Percentiles rank a stretch among this genome's conserved stretches.
These are phyloP conservation scores for Eutrema yunnanense DNA, from an alignment of 345 rosid species.

Conservation along the genomic window DNA sequence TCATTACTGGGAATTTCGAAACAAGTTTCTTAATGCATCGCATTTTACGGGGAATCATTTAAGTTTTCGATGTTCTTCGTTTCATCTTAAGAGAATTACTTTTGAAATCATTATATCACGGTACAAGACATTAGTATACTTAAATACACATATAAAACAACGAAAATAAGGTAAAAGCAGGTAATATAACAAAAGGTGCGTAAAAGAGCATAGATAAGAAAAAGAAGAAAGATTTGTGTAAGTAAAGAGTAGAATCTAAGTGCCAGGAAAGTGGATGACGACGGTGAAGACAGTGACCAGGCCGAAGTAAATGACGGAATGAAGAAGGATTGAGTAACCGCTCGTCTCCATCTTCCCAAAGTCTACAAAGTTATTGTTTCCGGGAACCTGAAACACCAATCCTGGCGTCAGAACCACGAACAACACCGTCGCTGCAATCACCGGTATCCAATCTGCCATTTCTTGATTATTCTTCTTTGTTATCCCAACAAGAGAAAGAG, in stretches of 20 bases:
- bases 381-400: slow-evolving; percentile 22
- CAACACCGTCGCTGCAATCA: slow-evolving; percentile 6
- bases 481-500: not conserved
- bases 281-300: slow-evolving; percentile 9
- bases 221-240: not conserved
- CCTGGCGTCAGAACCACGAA: slow-evolving; percentile 21
- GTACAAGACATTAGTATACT: not conserved
- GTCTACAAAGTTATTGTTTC: slow-evolving; percentile 11
- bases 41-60: too few species aligned
- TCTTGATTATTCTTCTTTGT: not conserved
- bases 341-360: slow-evolving; percentile 26
- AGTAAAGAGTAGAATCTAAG: not conserved
- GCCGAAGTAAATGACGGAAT: slow-evolving; percentile 21
- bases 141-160: not conserved
- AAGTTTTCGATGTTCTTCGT: not conserved
- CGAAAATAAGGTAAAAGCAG: not conserved
- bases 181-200: not conserved
- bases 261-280: slow-evolving; percentile 6
- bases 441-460: not conserved
- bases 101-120: not conserved
- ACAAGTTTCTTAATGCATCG: too few species aligned
- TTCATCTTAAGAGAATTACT: not conserved
- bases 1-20: not conserved
- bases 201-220: not conserved
- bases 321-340: slow-evolving; percentile 5